phyloP scores from a whole-genome alignment of 2,329 filamentous ascomycete species.

The Cladobotryum mycophilum region DNA sequence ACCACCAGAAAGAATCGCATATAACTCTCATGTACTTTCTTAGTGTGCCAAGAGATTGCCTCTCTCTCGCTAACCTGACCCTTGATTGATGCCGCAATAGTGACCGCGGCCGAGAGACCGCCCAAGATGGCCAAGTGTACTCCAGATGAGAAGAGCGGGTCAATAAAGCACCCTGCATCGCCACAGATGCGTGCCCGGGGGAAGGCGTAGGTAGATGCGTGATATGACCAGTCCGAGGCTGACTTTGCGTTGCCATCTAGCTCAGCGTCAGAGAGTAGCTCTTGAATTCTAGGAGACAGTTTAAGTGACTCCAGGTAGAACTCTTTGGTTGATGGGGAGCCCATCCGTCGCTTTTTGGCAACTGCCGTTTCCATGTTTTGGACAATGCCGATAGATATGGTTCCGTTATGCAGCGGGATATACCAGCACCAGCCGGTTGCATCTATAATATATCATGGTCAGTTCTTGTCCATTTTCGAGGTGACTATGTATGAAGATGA shows the following conservation, averaged over 20 bases:
- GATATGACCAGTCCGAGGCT: constrained; percentile 44
- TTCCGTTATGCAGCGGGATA: constrained; percentile 44
- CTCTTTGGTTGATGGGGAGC: constrained; percentile 15
- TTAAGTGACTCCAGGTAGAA: constrained; percentile 32
- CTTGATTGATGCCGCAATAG: constrained; percentile 33
- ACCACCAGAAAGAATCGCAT: constrained; percentile 36
- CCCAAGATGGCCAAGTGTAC: constrained; percentile 38
- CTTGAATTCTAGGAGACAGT: constrained; percentile 23
- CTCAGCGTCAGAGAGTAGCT: constrained; percentile 26
- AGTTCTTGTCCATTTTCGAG: neutral
- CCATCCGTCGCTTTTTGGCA: constrained; percentile 24
- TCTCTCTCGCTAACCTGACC: constrained; percentile 32
- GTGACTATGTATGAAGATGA: no score
- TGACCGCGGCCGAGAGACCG: constrained; percentile 39
- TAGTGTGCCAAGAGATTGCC: constrained; percentile 36
- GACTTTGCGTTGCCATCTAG: constrained; percentile 31
- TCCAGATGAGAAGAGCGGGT: constrained; percentile 43
- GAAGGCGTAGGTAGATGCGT: constrained; percentile 35
- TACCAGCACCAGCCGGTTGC: constrained; percentile 44
- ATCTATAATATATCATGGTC: constrained; percentile 22
- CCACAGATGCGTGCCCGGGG: constrained; percentile 35
- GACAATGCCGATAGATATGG: constrained; percentile 37
- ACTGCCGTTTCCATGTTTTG: constrained; percentile 31
- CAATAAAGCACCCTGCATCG: constrained; percentile 44
- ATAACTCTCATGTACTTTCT: constrained; percentile 40